Percentiles rank a stretch among this genome's conserved stretches.
phyloP scores from a whole-genome alignment of 257 asterid species.

The Nemophila menziesii region DNA sequence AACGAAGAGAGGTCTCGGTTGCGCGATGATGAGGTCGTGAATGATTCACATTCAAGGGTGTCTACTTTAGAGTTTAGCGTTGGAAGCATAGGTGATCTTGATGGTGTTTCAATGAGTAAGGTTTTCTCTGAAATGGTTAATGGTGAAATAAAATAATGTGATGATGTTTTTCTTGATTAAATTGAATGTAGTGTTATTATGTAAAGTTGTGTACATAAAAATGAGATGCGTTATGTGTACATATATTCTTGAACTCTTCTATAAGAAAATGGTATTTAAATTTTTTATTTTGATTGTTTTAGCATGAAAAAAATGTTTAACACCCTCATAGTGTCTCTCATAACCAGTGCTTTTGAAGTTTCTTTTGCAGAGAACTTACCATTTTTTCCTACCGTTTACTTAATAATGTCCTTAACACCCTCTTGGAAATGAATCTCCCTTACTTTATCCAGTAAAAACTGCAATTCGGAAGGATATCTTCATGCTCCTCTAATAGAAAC shows the following conservation, averaged over 20 bases:
- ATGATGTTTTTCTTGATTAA: too few species aligned
- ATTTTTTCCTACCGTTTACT: too few species aligned
- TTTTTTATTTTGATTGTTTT: too few species aligned
- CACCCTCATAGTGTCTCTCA: too few species aligned
- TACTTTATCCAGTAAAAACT: too few species aligned
- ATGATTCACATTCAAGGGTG: conserved; percentile 4
- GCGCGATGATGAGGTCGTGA: background rate
- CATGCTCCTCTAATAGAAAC: too few species aligned
- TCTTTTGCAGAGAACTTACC: too few species aligned
- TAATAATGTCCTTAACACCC: too few species aligned
- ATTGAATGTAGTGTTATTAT: background rate
- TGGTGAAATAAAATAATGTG: conserved; percentile 13
- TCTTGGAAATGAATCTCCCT: too few species aligned
- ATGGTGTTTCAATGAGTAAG: conserved; percentile 25
- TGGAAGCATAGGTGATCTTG: conserved; percentile 23
- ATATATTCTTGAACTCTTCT: background rate
- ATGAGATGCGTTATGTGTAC: background rate
- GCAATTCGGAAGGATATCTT: too few species aligned
- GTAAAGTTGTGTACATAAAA: background rate
- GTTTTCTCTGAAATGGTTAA: conserved; percentile 31
- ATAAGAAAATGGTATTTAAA: background rate
- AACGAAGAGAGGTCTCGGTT: conserved; percentile 1
- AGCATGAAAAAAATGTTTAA: too few species aligned
- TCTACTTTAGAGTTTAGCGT: conserved; percentile 16
- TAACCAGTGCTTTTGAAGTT: too few species aligned